Evolutionary conservation across 768 basidiomycete species (phyloP), one percentile per base, ranked within the genome.

Genomic region (Phallus indusiatus): DNA sequence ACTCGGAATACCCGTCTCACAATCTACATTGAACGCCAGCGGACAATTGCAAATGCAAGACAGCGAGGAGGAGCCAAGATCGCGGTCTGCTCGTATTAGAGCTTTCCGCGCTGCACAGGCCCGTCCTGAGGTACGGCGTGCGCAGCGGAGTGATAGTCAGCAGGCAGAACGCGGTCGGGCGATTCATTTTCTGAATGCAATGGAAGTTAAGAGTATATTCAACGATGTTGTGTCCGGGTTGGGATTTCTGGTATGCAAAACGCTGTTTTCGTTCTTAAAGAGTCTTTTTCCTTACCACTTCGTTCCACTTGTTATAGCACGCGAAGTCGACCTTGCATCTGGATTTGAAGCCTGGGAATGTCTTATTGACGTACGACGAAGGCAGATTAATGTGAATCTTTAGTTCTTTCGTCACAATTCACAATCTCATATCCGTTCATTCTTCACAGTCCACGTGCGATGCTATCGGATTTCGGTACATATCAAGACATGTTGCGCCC

Each of bases 391-490:
- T 92, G 90, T 88, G 28, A 65, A 61, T 14, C 11, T 5, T 9
- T 55, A n/a, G 2, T 55, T 55, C 34, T 55, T 17, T 16, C 42
- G 28, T 50, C 18, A 47, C 58, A 16, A n/a, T 47, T 7, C 28
- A 55, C 70, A 16, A n/a, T 48, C 35, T 59, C 37, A 50, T 17
- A 7, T 34, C 21, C 49, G 8, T 53, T 22, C 20, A 14, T 18
- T 37, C 10, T 11, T 48, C 56, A 11, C 52, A 94, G 93, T 60
- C 94, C 94, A 2, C 81, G 90, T 66, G 94, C 92, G 0, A 92
- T 97, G 90, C 76, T 97, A 17, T 92, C 91, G 1, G 94, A 97
- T 66, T 97, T 97, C 70, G 94, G 94, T 17, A 95, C 94, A 0
- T 93, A 90, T 22, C 84, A 90, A 53, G 93, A 95, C 66, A 91